Conservation (phyloP, 1,284 basidiomycete genomes). For the Ceratobasidium theobromae region DNA sequence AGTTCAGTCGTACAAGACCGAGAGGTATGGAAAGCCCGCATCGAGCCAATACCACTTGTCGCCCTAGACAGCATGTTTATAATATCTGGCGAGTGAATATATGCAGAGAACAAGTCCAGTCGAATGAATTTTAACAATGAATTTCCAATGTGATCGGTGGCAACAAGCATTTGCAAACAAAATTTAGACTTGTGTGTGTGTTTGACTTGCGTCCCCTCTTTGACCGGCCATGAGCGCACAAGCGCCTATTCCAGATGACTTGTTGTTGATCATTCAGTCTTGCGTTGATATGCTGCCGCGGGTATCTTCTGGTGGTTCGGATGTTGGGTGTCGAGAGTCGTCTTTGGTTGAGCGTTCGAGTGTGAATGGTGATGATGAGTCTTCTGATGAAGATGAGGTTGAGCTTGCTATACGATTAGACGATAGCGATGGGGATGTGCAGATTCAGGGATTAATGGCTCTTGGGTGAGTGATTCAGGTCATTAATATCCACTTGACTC, state of each 20-base stretch:
- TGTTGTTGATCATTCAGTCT: constrained; percentile 28
- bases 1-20: neutral
- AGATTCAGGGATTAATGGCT: neutral
- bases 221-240: neutral
- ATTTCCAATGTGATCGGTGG: neutral
- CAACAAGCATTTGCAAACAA: constrained; percentile 20
- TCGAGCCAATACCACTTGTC: neutral
- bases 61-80: neutral
- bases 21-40: constrained; percentile 23
- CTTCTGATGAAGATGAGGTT: constrained; percentile 27
- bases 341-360: neutral
- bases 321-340: no score
- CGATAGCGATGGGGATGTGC: neutral
- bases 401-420: constrained; percentile 3
- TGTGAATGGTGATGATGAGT: neutral
- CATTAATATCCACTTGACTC: neutral
- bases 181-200: constrained; percentile 1
- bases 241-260: constrained; percentile 9
- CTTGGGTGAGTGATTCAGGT: constrained; percentile 10
- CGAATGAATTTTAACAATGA: neutral
- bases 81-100: no score
- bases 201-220: neutral
- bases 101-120: no score
- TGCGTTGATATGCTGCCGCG: constrained; percentile 7
- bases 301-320: no score